These are phyloP conservation scores for Luffa acutangula DNA, from an alignment of 306 rosid species.

Conservation along the genomic window DNA sequence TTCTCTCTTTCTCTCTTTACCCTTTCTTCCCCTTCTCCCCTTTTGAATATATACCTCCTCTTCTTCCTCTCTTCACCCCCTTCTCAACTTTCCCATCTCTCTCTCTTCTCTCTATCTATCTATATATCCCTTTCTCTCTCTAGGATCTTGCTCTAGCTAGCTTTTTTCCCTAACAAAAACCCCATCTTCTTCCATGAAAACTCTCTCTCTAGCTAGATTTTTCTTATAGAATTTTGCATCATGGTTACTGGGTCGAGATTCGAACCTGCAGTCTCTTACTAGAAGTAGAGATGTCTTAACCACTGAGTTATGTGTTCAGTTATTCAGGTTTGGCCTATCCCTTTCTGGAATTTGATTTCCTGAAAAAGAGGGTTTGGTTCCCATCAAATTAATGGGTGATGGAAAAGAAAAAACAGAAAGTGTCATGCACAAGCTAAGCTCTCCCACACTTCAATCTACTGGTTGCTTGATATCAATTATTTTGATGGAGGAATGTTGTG, in stretches of 20 bases:
- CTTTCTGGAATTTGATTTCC: background rate
- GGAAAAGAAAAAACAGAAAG: background rate
- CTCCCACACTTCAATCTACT: background rate
- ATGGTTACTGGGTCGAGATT: background rate
- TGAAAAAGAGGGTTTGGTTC: background rate
- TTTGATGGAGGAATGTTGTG: background rate
- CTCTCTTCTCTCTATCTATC: background rate
- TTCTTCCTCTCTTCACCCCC: conserved; percentile 9
- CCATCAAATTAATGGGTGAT: background rate
- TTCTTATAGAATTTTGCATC: background rate
- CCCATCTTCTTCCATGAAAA: background rate
- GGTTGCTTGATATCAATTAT: background rate
- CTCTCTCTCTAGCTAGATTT: background rate
- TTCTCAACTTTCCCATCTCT: background rate
- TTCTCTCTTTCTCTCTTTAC: background rate
- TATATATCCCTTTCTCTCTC: background rate
- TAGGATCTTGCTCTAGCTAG: background rate
- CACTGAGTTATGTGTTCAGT: background rate
- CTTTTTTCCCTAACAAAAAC: background rate
- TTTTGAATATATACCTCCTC: conserved; percentile 3
- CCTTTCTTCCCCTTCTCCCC: background rate
- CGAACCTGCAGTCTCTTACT: background rate
- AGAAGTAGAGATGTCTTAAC: background rate
- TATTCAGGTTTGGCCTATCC: background rate
- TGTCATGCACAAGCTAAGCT: background rate